Percentiles rank a stretch among this genome's conserved stretches.
phyloP scores from a whole-genome alignment of 164 flowering plant genomes.

The Berberis thunbergii region DNA sequence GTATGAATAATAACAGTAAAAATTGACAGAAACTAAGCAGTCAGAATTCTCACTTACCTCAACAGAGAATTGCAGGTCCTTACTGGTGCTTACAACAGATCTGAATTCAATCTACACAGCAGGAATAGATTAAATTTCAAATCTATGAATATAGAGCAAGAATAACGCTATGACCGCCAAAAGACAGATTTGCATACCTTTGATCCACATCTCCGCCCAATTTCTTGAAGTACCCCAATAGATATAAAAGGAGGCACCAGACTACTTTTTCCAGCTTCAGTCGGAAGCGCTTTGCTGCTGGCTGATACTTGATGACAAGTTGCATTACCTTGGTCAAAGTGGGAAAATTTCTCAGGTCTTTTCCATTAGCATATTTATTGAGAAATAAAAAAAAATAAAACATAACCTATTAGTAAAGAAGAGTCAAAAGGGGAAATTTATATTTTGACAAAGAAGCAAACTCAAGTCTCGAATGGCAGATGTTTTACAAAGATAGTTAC shows the following conservation, averaged over 20 bases:
- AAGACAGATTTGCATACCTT: slow-evolving; percentile 43
- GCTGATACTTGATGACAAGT: slow-evolving; percentile 25
- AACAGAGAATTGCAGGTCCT: slow-evolving; percentile 74
- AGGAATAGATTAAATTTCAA: slow-evolving; percentile 4
- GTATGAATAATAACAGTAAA: neutral
- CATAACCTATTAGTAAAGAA: too few species aligned
- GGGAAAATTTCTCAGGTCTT: neutral
- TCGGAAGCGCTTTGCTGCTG: slow-evolving; percentile 30
- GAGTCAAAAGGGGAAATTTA: too few species aligned
- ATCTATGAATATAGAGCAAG: neutral
- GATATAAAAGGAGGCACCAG: slow-evolving; percentile 37
- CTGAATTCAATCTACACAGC: slow-evolving; percentile 74
- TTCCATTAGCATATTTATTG: too few species aligned
- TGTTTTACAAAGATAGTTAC: too few species aligned
- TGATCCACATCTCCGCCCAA: slow-evolving; percentile 69
- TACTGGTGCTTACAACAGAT: slow-evolving; percentile 57
- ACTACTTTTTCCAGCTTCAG: slow-evolving; percentile 40
- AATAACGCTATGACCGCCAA: neutral
- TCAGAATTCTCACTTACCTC: slow-evolving; percentile 50
- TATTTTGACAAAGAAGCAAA: too few species aligned
- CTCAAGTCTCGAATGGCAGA: too few species aligned
- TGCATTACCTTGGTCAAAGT: neutral
- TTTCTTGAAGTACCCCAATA: slow-evolving; percentile 79
- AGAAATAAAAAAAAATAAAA: too few species aligned
- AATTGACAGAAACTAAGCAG: neutral